Evolutionary conservation across 2,329 filamentous ascomycete genomes (phyloP), one percentile per base, ranked within the genome.

Genomic region (Exophiala phaeomuriformis): DNA sequence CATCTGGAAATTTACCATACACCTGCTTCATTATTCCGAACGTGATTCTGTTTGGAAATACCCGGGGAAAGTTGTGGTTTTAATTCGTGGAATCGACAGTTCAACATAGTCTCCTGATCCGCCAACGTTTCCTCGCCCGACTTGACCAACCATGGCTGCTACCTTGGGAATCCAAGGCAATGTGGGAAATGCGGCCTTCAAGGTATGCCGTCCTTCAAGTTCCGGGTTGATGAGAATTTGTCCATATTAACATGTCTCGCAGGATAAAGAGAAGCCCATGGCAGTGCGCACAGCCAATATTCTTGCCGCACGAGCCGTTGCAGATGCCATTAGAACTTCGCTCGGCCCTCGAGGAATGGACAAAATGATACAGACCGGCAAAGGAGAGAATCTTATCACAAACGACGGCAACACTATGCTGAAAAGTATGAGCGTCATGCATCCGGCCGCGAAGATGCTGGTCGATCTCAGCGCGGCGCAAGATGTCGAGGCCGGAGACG

Each of bases 401-500:
- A 98, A 98, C 78, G 93, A 98, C 74, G 93, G 93, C 71, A 95
- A 94, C 77, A 98, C 93, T 53, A 98, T 98, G 91, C 77, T 98
- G 68, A 95, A 88, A 76, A 91, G 91, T 77, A 97, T 98, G 93
- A 87, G 88, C 62, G 93, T 98, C 63, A 90, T 98, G 86, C 93
- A 98, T 70, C 93, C 93, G n/a, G 95, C 94, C 46, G 93, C 93
- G 48, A 96, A 95, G 77, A 98, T 98, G 93, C 80, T 98, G 63
- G 93, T 98, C 67, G 90, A 98, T 72, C 81, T 98, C 59, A 94
- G 91, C 66, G 88, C 93, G 63, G 93, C 93, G 62, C 93, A 98
- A 72, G 93, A 98, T 76, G 90, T 98, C 57, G 93, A 98, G 73
- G 93, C 93, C 60, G 93, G 93, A 75, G 93, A 98, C 71, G 94